Evolutionary conservation across 2,329 filamentous ascomycete genomes (phyloP).

Genomic region (Fusarium temperatum): DNA sequence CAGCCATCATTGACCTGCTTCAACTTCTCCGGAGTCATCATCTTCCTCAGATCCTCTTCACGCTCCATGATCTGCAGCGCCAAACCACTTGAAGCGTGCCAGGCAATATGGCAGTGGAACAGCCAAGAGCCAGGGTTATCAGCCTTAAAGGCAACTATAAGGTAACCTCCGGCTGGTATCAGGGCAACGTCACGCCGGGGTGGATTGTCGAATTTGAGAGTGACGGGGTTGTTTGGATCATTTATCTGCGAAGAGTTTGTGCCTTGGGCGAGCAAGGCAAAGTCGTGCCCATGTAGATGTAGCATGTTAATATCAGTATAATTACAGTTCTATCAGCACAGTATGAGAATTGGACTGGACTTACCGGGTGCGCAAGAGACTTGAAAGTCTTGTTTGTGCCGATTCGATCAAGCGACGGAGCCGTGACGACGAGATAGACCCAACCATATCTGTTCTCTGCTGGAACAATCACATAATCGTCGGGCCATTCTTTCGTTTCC

Average conservation of each 20-base stretch:
- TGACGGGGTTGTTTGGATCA: neutral
- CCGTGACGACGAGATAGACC: slow-evolving; percentile 24
- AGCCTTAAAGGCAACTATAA: slow-evolving; percentile 12
- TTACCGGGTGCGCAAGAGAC: slow-evolving; percentile 10
- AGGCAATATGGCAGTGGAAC: slow-evolving; percentile 24
- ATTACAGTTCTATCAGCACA: neutral
- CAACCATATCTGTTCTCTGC: slow-evolving; percentile 3
- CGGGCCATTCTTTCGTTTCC: neutral
- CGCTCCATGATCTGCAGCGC: slow-evolving; percentile 20
- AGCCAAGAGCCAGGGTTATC: slow-evolving; percentile 23
- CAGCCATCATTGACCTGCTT: slow-evolving; percentile 7
- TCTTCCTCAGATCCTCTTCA: slow-evolving; percentile 9
- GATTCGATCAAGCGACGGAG: neutral
- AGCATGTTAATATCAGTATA: neutral
- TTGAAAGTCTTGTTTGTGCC: neutral
- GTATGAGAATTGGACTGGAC: neutral
- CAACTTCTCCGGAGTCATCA: slow-evolving; percentile 6
- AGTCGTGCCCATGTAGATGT: slow-evolving; percentile 24
- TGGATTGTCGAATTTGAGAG: slow-evolving; percentile 17
- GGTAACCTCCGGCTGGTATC: slow-evolving; percentile 10
- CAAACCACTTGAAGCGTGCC: slow-evolving; percentile 21
- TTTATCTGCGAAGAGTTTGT: neutral
- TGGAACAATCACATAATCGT: neutral
- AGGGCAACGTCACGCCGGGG: slow-evolving; percentile 16
- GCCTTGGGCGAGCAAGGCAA: slow-evolving; percentile 17